Evolutionary conservation across 1,139 yeast species (phyloP).

Genomic region (Lodderomyces jiufengensis): DNA sequence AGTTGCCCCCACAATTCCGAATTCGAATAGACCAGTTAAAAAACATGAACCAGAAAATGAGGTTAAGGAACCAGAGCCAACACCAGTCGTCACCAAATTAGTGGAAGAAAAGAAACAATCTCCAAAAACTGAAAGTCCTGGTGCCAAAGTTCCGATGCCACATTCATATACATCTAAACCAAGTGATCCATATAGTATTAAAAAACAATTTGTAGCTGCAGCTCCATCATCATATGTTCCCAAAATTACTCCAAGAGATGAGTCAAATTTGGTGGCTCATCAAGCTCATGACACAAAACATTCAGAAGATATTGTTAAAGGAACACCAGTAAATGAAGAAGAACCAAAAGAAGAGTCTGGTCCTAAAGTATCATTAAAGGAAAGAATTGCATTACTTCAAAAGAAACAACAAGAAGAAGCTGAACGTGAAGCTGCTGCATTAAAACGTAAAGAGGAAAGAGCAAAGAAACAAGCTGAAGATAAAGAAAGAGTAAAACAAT

Average conservation of each 20-base stretch:
- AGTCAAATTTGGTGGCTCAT: slow-evolving; percentile 31
- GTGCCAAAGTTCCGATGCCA: slow-evolving; percentile 17
- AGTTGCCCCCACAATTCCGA: slow-evolving; percentile 13
- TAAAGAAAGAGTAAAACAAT: slow-evolving; percentile 12
- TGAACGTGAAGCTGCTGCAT: slow-evolving; percentile 70
- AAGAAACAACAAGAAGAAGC: slow-evolving; percentile 68
- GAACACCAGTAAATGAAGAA: slow-evolving; percentile 14
- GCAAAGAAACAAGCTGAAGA: slow-evolving; percentile 49
- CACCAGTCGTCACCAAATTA: neutral
- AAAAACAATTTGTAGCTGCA: slow-evolving; percentile 42
- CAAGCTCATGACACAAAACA: slow-evolving; percentile 24
- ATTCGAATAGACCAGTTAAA: slow-evolving; percentile 12
- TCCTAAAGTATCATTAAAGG: slow-evolving; percentile 81
- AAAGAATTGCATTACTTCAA: slow-evolving; percentile 65
- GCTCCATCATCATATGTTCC: slow-evolving; percentile 46
- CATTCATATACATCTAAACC: slow-evolving; percentile 27
- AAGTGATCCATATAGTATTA: slow-evolving; percentile 41
- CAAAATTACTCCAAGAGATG: slow-evolving; percentile 41
- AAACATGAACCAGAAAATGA: slow-evolving; percentile 4
- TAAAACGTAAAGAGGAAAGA: slow-evolving; percentile 65
- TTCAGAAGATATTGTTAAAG: slow-evolving; percentile 23
- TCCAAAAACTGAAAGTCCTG: neutral
- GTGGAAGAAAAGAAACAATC: no score
- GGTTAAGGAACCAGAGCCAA: neutral
- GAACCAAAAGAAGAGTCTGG: slow-evolving; percentile 39